phyloP scores from a whole-genome alignment of 2,329 filamentous ascomycete species.

The Pseudogymnoascus sp. region DNA sequence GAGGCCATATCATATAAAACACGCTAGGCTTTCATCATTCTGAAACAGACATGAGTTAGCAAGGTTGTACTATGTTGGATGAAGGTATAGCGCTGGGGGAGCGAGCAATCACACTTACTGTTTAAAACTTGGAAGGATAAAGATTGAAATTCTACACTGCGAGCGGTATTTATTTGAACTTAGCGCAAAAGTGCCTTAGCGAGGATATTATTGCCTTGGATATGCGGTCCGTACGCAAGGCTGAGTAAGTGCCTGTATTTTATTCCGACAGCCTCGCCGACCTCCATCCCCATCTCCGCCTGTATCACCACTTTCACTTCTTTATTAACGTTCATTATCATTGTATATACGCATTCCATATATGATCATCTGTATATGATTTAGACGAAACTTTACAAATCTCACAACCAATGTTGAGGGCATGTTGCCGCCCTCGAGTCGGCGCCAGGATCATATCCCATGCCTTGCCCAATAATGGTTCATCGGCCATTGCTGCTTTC shows the following conservation, averaged over 20 bases:
- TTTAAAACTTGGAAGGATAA: constrained; percentile 99
- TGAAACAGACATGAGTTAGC: constrained; percentile 33
- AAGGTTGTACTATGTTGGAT: constrained; percentile 26
- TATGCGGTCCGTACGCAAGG: background rate
- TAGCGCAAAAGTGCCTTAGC: background rate
- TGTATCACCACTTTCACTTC: background rate
- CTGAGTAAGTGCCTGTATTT: background rate
- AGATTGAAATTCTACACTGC: constrained; percentile 42
- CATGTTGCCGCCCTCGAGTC: background rate
- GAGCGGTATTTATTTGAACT: constrained; percentile 7
- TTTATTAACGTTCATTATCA: background rate
- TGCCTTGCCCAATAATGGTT: background rate
- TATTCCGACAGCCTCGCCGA: background rate
- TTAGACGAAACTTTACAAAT: background rate
- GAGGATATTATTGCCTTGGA: background rate
- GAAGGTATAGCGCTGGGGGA: constrained; percentile 5
- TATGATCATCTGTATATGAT: background rate
- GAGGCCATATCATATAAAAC: constrained; percentile 77
- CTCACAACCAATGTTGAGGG: constrained; percentile 3
- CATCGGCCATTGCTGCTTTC: background rate
- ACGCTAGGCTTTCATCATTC: constrained; percentile 99
- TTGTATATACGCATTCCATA: background rate
- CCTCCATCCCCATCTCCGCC: background rate
- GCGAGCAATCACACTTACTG: constrained; percentile 55
- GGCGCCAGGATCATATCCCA: background rate